Percentiles rank a stretch among this genome's conserved stretches.
These are phyloP conservation scores for Tolypocladium cylindrosporum DNA, from an alignment of 2,329 filamentous ascomycete genomes.

Conservation along the genomic window DNA sequence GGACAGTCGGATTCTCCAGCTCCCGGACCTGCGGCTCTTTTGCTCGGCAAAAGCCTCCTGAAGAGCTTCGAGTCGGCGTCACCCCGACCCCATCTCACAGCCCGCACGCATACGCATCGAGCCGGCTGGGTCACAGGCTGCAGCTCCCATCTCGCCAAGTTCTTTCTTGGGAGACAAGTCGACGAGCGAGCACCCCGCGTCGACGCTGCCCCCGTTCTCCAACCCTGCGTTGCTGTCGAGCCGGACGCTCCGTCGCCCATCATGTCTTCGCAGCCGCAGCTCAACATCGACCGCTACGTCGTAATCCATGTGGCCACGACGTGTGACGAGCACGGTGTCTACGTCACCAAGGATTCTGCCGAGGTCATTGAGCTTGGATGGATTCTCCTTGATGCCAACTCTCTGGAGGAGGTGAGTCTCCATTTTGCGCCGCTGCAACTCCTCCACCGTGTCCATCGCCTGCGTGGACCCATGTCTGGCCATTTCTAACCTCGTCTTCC, in stretches of 20 bases:
- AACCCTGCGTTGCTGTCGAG: slow-evolving; percentile 9
- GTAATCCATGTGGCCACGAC: slow-evolving; percentile 98
- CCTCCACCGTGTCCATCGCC: background rate
- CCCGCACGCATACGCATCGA: slow-evolving; percentile 14
- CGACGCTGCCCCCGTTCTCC: slow-evolving; percentile 6
- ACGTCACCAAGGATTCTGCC: slow-evolving; percentile 97
- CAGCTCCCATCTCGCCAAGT: slow-evolving; percentile 12
- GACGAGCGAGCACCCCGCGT: slow-evolving; percentile 6
- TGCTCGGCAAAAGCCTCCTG: slow-evolving; percentile 16
- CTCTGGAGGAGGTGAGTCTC: slow-evolving; percentile 73
- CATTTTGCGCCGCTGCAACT: slow-evolving; percentile 5
- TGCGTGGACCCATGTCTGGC: background rate
- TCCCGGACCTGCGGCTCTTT: slow-evolving; percentile 12
- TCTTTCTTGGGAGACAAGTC: slow-evolving; percentile 7
- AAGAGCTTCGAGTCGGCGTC: slow-evolving; percentile 9
- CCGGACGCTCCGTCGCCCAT: slow-evolving; percentile 11
- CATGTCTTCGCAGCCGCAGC: slow-evolving; percentile 39
- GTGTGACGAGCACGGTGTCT: slow-evolving; percentile 97
- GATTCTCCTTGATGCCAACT: slow-evolving; percentile 89
- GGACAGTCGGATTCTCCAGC: slow-evolving; percentile 9
- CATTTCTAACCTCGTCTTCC: slow-evolving; percentile 3
- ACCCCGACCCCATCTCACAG: slow-evolving; percentile 12
- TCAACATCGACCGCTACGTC: slow-evolving; percentile 88
- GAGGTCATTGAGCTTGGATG: slow-evolving; percentile 99
- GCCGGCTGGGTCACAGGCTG: slow-evolving; percentile 27